Evolutionary conservation across 2,329 filamentous ascomycete species (phyloP).

Genomic region (Hypoxylon sp.): DNA sequence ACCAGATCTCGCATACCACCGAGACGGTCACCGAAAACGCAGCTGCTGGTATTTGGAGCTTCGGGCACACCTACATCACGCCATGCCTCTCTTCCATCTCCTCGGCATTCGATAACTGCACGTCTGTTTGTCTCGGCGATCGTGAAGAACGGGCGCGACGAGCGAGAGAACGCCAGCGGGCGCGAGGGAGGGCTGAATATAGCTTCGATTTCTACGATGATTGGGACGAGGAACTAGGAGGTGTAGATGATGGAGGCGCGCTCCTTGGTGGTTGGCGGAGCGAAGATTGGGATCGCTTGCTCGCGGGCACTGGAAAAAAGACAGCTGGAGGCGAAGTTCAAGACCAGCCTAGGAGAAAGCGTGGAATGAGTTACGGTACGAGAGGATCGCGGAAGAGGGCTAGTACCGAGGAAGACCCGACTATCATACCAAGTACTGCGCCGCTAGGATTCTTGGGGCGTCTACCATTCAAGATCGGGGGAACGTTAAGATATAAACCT

Average conservation of each 20-base stretch:
- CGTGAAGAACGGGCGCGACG: slow-evolving; percentile 81
- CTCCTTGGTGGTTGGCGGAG: slow-evolving; percentile 79
- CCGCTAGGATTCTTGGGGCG: slow-evolving; percentile 87
- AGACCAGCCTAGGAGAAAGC: slow-evolving; percentile 66
- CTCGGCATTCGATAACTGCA: slow-evolving; percentile 79
- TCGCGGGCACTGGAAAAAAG: slow-evolving; percentile 74
- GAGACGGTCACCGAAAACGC: slow-evolving; percentile 92
- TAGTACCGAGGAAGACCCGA: slow-evolving; percentile 78
- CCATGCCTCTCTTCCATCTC: slow-evolving; percentile 82
- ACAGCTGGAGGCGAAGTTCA: slow-evolving; percentile 47
- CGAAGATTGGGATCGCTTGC: slow-evolving; percentile 87
- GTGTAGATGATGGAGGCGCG: slow-evolving; percentile 62
- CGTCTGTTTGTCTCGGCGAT: slow-evolving; percentile 77
- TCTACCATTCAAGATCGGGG: slow-evolving; percentile 87
- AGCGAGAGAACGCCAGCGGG: slow-evolving; percentile 72
- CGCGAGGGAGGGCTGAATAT: slow-evolving; percentile 78
- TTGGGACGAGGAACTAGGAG: slow-evolving; percentile 79
- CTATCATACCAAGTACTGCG: slow-evolving; percentile 89
- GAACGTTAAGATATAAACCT: slow-evolving; percentile 87
- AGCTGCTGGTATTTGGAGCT: slow-evolving; percentile 91
- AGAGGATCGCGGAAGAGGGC: slow-evolving; percentile 67
- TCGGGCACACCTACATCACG: slow-evolving; percentile 86
- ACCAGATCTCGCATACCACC: slow-evolving; percentile 91
- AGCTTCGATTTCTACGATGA: slow-evolving; percentile 99
- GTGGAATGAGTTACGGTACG: slow-evolving; percentile 92